Conservation (phyloP, 1,284 basidiomycete species). For the Mycena sp. region DNA sequence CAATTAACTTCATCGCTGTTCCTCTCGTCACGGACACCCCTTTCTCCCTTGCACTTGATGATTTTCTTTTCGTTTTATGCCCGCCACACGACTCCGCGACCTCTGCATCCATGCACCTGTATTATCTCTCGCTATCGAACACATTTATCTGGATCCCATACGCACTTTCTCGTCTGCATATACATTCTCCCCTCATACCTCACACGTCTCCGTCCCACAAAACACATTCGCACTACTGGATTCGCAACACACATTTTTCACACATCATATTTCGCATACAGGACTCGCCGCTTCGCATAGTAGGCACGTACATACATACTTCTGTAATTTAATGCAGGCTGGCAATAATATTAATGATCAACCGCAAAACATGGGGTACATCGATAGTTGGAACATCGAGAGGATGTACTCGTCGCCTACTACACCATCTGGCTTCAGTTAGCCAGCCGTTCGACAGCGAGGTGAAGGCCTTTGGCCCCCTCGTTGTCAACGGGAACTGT, state of each 20-base stretch:
- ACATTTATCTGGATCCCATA: not conserved
- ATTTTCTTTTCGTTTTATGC: no score
- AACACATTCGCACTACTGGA: not conserved
- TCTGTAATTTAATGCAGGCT: not conserved
- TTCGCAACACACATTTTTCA: not conserved
- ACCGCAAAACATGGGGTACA: constrained; percentile 8
- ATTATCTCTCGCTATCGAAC: no score
- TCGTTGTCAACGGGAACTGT: constrained; percentile 14
- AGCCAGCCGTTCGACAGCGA: constrained; percentile 3
- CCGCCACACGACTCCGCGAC: no score
- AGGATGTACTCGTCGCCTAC: not conserved
- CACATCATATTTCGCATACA: not conserved
- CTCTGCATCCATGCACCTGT: no score
- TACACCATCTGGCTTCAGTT: constrained; percentile 9
- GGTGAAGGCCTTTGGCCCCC: constrained; percentile 9
- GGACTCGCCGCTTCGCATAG: not conserved
- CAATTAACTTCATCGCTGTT: no score
- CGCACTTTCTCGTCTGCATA: not conserved
- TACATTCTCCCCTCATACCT: not conserved
- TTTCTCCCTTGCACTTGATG: no score
- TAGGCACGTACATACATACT: not conserved
- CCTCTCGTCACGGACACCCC: no score
- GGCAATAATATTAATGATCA: not conserved
- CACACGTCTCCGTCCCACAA: not conserved
- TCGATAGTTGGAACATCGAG: constrained; percentile 7